Evolutionary conservation across 2,329 filamentous ascomycete genomes (phyloP), one percentile per base, ranked within the genome.

Genomic region (Diaporthe aspalathi): DNA sequence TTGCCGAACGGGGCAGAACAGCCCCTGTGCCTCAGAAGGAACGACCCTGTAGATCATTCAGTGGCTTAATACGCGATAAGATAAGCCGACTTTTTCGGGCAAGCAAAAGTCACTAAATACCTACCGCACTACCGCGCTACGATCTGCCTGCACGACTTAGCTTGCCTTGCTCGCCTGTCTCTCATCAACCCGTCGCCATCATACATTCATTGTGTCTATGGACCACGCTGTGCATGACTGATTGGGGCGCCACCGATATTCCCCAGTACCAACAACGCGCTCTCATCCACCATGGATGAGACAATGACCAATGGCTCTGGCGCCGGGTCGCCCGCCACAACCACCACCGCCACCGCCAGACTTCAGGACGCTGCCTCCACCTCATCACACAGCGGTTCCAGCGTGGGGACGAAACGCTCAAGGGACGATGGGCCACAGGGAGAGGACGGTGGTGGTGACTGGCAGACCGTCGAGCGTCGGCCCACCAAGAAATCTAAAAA

Each of bases 401-500:
- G 70, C 50, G 29, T 56, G 5, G 72, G 70, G 16, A 57, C 65
- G 7, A 73, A 73, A 5, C 63, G 72, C 3, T 45, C 67, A 8
- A 72, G 70, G 45, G 27, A 74, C n/a, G 72, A 72, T 63, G 65
- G 32, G 12, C 53, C 50, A 5, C 49, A 65, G 17, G 76, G 77
- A 22, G 81, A 80, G 22, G 79, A 81, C 40, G 77, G 78, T 9
- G 77, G 78, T 24, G 74, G 75, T 27, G 76, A 71, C 54, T 91
- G 89, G 89, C 83, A 89, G 76, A 86, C 90, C 47, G 74, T 77
- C 52, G 75, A 76, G 72, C 84, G 85, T 24, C 85, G 85, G 27
- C 82, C 85, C 22, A 82, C 80, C 47, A 91, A 90, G 81, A 90
- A 89, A 77, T 78, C 83, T 8, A 91, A 91, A 80, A 92, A 91